A percentile compares a stretch with the other conserved stretches of the same genome.
Conservation (phyloP, 768 basidiomycete genomes). For the Scleroderma citrinum region DNA sequence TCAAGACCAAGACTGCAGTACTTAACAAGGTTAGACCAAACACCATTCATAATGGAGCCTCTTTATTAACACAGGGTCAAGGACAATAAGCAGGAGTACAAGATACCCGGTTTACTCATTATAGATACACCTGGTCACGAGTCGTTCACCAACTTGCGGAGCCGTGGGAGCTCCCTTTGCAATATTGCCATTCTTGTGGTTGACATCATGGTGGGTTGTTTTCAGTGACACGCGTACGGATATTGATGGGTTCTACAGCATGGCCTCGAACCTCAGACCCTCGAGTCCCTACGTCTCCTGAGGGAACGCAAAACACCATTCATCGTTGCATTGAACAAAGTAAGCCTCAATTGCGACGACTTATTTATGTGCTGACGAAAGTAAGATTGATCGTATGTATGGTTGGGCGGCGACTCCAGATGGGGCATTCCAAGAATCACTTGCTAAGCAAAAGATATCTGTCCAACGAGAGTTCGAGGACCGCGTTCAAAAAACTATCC, state of each 20-base stretch:
- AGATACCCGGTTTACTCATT: slow-evolving; percentile 90
- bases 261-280: slow-evolving; percentile 95
- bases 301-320: slow-evolving; percentile 95
- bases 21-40: slow-evolving; percentile 63
- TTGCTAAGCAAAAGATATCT: slow-evolving; percentile 70
- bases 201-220: slow-evolving; percentile 81
- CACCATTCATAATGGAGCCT: slow-evolving; percentile 1
- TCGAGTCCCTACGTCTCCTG: slow-evolving; percentile 90
- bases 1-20: slow-evolving; percentile 89
- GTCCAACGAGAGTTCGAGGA: slow-evolving; percentile 93
- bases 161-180: slow-evolving; percentile 93
- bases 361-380: slow-evolving; percentile 6
- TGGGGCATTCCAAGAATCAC: slow-evolving; percentile 86
- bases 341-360: slow-evolving; percentile 17
- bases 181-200: slow-evolving; percentile 99
- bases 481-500: slow-evolving; percentile 73
- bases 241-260: slow-evolving; percentile 48
- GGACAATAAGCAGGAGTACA: slow-evolving; percentile 86
- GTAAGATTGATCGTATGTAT: slow-evolving; percentile 94
- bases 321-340: slow-evolving; percentile 98
- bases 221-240: neutral
- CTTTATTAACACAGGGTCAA: slow-evolving; percentile 22
- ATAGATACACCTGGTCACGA: slow-evolving; percentile 99
- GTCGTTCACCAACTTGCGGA: slow-evolving; percentile 94
- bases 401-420: slow-evolving; percentile 90